Conservation (phyloP, 345 rosid species). For the Alliaria petiolata region DNA sequence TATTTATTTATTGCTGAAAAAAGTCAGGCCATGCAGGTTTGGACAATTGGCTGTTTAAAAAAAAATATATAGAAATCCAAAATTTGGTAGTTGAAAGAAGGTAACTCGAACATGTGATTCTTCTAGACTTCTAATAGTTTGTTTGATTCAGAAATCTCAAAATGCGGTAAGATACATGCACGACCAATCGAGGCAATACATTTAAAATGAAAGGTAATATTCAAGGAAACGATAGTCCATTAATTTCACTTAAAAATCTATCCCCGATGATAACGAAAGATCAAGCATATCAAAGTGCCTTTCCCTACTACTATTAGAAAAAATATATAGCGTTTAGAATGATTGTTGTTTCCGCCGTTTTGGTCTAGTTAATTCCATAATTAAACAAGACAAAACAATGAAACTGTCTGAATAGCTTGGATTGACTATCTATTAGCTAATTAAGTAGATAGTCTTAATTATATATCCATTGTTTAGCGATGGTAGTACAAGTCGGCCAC, state of each 20-base stretch:
- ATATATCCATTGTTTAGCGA: neutral
- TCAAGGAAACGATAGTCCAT: neutral
- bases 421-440: too few relatives aligned
- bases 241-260: neutral
- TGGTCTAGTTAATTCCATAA: neutral
- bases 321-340: too few relatives aligned
- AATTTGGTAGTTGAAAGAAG: neutral
- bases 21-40: too few relatives aligned
- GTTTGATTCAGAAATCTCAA: too few relatives aligned
- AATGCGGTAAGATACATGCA: too few relatives aligned
- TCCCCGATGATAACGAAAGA: neutral
- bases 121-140: too few relatives aligned
- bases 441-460: too few relatives aligned
- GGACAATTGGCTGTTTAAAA: too few relatives aligned
- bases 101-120: neutral
- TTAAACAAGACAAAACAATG: neutral
- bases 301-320: neutral
- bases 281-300: neutral
- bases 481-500: neutral
- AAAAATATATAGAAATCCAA: neutral
- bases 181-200: neutral
- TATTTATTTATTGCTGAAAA: too few relatives aligned
- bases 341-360: neutral
- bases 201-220: neutral
- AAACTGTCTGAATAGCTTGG: neutral